These are phyloP conservation scores for Carnegiea gigantea DNA, from an alignment of 179 eudicot species.

Conservation along the genomic window DNA sequence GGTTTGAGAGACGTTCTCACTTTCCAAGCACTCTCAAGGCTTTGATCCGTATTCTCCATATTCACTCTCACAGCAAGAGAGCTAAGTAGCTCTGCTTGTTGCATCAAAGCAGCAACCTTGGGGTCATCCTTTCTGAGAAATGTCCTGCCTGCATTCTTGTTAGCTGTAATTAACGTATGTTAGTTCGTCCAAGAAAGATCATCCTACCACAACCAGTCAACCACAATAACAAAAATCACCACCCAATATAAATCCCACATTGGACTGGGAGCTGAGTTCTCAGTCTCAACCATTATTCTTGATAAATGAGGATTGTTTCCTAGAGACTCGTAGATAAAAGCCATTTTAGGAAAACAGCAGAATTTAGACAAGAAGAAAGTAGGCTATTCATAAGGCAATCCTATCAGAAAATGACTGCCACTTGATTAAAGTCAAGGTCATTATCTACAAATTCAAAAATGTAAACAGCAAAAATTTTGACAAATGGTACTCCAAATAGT, in stretches of 20 bases:
- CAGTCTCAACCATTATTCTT: not conserved
- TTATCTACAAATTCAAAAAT: slow-evolving; percentile 26
- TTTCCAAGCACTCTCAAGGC: slow-evolving; percentile 95
- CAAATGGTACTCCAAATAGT: slow-evolving; percentile 16
- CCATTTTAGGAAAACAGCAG: not conserved
- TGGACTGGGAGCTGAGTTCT: no score
- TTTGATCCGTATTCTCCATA: slow-evolving; percentile 65
- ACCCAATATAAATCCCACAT: not conserved
- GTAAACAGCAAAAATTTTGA: slow-evolving; percentile 21
- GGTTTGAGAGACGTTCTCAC: slow-evolving; percentile 36
- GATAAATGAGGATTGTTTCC: not conserved
- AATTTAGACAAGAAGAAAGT: not conserved
- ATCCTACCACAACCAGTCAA: no score
- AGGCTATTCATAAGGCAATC: not conserved
- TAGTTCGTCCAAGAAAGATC: not conserved
- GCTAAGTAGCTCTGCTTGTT: slow-evolving; percentile 95
- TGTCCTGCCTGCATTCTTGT: slow-evolving; percentile 54
- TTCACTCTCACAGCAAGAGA: slow-evolving; percentile 86
- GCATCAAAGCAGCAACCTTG: slow-evolving; percentile 73
- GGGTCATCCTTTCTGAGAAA: slow-evolving; percentile 86
- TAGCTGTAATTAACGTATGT: slow-evolving; percentile 20
- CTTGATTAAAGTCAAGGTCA: slow-evolving; percentile 26
- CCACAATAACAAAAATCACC: not conserved
- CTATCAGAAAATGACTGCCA: slow-evolving; percentile 23
- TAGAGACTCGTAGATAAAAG: not conserved